Conservation (phyloP, 768 basidiomycete species). For the Tricholoma sp. region DNA sequence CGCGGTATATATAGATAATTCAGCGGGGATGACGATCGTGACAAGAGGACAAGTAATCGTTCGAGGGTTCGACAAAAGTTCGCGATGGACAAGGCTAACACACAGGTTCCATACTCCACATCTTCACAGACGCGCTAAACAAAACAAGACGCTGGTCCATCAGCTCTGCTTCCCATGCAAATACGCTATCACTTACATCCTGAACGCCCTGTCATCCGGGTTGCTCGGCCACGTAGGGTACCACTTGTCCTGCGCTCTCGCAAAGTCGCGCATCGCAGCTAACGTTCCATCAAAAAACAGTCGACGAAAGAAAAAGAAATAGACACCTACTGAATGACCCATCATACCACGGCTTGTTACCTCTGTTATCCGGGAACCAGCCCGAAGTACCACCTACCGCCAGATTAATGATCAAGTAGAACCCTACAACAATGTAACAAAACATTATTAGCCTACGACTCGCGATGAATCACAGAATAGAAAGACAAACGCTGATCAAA, state of each 20-base stretch:
- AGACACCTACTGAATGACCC: conserved; percentile 40
- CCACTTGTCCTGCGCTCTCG: conserved; percentile 58
- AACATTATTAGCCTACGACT: conserved; percentile 14
- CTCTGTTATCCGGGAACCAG: conserved; percentile 82
- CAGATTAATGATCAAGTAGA: conserved; percentile 74
- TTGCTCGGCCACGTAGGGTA: conserved; percentile 62
- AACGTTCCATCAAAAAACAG: not conserved
- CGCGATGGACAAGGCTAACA: not conserved
- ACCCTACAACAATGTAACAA: conserved; percentile 34
- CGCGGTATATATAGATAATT: too few species aligned
- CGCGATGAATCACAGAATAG: conserved; percentile 22
- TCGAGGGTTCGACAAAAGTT: too few species aligned
- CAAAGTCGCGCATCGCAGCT: conserved; percentile 72
- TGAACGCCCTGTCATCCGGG: conserved; percentile 56
- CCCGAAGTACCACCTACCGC: conserved; percentile 82
- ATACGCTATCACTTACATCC: conserved; percentile 46
- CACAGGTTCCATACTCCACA: conserved; percentile 26
- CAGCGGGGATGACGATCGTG: too few species aligned
- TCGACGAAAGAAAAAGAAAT: not conserved
- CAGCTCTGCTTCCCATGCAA: conserved; percentile 2
- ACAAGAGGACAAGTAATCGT: too few species aligned
- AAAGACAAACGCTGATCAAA: conserved; percentile 67
- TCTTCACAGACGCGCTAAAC: conserved; percentile 15
- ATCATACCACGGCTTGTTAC: conserved; percentile 76
- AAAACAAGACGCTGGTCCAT: conserved; percentile 12